phyloP scores from a whole-genome alignment of 164 flowering plant genomes.

The Piper betle region DNA sequence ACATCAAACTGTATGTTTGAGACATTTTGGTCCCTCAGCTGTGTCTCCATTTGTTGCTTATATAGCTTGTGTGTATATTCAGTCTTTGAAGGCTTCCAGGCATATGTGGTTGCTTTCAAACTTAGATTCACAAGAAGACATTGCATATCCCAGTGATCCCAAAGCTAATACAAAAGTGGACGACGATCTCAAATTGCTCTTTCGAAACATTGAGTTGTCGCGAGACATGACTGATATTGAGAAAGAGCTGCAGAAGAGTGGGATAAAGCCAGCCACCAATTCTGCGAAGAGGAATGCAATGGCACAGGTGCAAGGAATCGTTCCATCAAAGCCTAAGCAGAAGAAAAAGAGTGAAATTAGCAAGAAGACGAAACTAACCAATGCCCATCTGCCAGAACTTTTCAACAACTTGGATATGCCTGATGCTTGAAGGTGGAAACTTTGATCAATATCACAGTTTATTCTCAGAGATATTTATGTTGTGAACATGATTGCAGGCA shows the following conservation, averaged over 20 bases:
- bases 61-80: not conserved
- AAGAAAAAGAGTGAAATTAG: slow-evolving; percentile 34
- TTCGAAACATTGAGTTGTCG: slow-evolving; percentile 22
- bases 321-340: slow-evolving; percentile 22
- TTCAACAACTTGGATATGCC: slow-evolving; percentile 15
- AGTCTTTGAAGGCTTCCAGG: slow-evolving; percentile 33
- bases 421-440: slow-evolving; percentile 5
- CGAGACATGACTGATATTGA: slow-evolving; percentile 27
- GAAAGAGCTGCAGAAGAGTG: slow-evolving; percentile 45
- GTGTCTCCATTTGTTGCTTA: too few species aligned
- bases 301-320: slow-evolving; percentile 32
- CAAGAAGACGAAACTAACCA: slow-evolving; percentile 42
- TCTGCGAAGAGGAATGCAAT: slow-evolving; percentile 36
- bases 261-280: slow-evolving; percentile 44
- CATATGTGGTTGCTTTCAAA: slow-evolving; percentile 39
- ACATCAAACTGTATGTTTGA: too few species aligned
- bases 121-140: slow-evolving; percentile 43
- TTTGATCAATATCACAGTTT: not conserved
- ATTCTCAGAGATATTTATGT: too few species aligned
- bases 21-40: too few species aligned
- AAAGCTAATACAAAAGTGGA: slow-evolving; percentile 30
- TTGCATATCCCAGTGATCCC: slow-evolving; percentile 43
- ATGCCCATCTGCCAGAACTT: slow-evolving; percentile 37
- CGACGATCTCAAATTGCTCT: slow-evolving; percentile 32
- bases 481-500: too few species aligned